phyloP scores from a whole-genome alignment of 768 basidiomycete genomes.

The Kwoniella pini region DNA sequence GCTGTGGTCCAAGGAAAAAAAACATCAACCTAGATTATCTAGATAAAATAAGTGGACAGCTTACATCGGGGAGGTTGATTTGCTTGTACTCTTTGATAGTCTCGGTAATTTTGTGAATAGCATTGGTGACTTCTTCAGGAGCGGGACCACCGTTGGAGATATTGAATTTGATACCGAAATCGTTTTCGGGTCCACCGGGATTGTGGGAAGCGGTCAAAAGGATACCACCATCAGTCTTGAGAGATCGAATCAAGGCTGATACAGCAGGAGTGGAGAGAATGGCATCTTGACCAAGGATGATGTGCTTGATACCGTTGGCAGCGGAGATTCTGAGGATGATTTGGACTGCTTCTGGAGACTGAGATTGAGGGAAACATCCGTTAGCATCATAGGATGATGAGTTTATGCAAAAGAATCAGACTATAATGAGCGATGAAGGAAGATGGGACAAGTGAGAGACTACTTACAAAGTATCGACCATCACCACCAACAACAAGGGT shows the following conservation, averaged over 20 bases:
- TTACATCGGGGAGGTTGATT: constrained; percentile 72
- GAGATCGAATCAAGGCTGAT: constrained; percentile 91
- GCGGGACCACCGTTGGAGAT: constrained; percentile 96
- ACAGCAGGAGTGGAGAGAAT: constrained; percentile 97
- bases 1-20: constrained; percentile 59
- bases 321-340: constrained; percentile 91
- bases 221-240: constrained; percentile 95
- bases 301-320: constrained; percentile 85
- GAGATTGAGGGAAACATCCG: background rate
- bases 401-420: background rate
- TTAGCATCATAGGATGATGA: background rate
- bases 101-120: constrained; percentile 90
- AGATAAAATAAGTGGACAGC: constrained; percentile 49
- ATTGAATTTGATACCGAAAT: constrained; percentile 99
- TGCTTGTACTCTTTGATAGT: constrained; percentile 80
- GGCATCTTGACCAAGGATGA: constrained; percentile 86
- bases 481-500: constrained; percentile 97
- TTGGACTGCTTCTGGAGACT: constrained; percentile 63
- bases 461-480: constrained; percentile 72
- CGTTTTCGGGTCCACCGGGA: constrained; percentile 95
- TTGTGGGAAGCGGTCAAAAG: constrained; percentile 96
- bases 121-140: constrained; percentile 92
- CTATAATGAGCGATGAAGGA: background rate
- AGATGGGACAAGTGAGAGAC: too few relatives aligned
- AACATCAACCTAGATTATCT: too few relatives aligned